Base-by-base conservation (phyloP, 495 filamentous ascomycete species). In the Trypethelium eluteriae region DNA sequence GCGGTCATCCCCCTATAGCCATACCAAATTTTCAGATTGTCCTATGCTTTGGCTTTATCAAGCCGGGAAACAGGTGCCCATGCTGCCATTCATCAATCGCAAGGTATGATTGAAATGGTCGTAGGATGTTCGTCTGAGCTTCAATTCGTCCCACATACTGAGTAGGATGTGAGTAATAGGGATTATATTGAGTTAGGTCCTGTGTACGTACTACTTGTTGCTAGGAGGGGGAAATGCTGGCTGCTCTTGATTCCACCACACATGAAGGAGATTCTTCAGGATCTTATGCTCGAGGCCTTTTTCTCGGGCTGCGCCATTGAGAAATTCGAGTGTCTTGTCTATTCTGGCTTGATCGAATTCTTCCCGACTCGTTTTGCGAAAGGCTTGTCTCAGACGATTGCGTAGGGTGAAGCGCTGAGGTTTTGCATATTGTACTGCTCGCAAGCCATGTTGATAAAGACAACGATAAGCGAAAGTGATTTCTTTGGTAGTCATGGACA, bases 231-330 rank as follows among this genome's bases (percentile, higher is more conserved):
- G 25, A 2, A 32, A 12, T 47, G 16, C 36, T 53, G 65, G 36
- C 62, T 72, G 75, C 66, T 74, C 63, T 38, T 76, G 67, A 61
- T 79, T 74, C 68, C 79, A 79, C 86, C 86, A 88, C 63, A 86
- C 82, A 50, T 84, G 72, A 46, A 91, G 71, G 64, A 97, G 71
- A 69, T 88, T 96, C 75, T 86, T 90, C 63, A 96, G 64, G 62
- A 98, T 86, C 64, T 77, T 80, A 73, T 96, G 91, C 79, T 98
- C 94, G 25, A 93, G 67, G 0, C 92, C 91, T 35, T 76, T 81
- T 67, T 81, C 74, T 56, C 79, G 75, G 9, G 87, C 80, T 6
- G 94, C 94, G 38, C 83, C 81, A 44, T 85, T 78, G 5, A 98
- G 80, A 72, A 98, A 97, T 66, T 81, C 80, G 18, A 95, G 66